These are phyloP conservation scores for Cornus controversa DNA, from an alignment of 148 eudicot species.

Conservation along the genomic window DNA sequence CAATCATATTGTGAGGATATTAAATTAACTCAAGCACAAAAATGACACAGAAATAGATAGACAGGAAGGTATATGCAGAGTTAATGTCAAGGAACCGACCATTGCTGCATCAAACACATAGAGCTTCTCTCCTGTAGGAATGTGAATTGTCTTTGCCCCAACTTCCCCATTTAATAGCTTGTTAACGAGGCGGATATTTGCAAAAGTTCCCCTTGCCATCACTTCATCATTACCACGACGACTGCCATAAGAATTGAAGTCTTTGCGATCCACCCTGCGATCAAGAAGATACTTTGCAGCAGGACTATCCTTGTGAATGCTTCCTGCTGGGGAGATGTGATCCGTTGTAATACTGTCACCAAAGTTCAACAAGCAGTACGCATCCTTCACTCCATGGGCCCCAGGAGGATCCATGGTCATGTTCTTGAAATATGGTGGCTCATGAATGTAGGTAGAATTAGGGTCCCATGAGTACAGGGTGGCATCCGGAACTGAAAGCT, in stretches of 20 bases:
- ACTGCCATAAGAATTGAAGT: constrained; percentile 60
- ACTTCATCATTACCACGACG: constrained; percentile 63
- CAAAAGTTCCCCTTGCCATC: constrained; percentile 61
- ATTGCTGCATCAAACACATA: constrained; percentile 52
- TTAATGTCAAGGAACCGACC: constrained; percentile 21
- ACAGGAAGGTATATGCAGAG: not conserved
- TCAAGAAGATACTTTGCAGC: constrained; percentile 46
- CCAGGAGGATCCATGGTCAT: constrained; percentile 64
- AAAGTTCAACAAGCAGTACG: constrained; percentile 52
- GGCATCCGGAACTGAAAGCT: constrained; percentile 36
- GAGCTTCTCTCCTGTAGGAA: constrained; percentile 55
- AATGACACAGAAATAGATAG: not conserved
- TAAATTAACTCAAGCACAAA: constrained; percentile 3
- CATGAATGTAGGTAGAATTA: constrained; percentile 52
- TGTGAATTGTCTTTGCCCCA: constrained; percentile 48
- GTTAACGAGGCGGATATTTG: constrained; percentile 50
- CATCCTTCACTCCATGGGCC: constrained; percentile 48
- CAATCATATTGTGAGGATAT: not conserved
- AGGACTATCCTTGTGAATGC: constrained; percentile 53
- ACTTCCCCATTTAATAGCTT: constrained; percentile 54
- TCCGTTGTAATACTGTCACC: constrained; percentile 57
- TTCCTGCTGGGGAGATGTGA: constrained; percentile 58
- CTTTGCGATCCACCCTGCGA: constrained; percentile 52
- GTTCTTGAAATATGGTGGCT: constrained; percentile 54
- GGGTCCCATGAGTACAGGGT: constrained; percentile 55